Base-by-base conservation (phyloP, 2,329 filamentous ascomycete species). In the Nemania sp. region DNA sequence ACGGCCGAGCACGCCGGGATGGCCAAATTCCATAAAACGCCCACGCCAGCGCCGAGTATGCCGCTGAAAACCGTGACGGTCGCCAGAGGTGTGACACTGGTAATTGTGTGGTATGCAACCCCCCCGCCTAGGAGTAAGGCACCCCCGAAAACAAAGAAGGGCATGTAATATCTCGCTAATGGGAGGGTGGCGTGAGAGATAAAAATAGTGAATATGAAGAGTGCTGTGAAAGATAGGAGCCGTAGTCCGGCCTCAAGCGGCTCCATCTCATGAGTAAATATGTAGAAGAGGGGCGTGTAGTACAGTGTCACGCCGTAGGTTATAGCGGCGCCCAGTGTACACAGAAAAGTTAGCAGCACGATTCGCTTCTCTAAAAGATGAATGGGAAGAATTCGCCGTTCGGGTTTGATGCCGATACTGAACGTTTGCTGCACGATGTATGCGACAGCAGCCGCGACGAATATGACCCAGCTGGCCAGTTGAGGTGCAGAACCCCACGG, bases 221-320 rank as follows among this genome's bases (percentile, higher is more conserved):
- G 56, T 18, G 59, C 61, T 9, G 68, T 68, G 10, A 65, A 62
- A 15, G 77, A 79, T 1, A 81, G 69, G 0, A 81, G 68, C 17
- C 77, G 73, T 4, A 79, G 71, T 1, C 74, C 78, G 4, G 78
- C 75, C 47, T 74, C 65, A 17, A 80, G 68, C 0, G 77, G 73
- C 2, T 60, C 68, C 54, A 82, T 80, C 5, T 74, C 73, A 11
- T 72, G 72, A 1, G 75, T 76, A 66, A 83, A 84, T 55, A 79
- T 77, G 71, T 83, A 83, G 69, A 77, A 83, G 7, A 84, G 68
- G 0, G 82, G 82, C 29, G 83, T 78, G 68, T 80, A 84, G 69
- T 83, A 85, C 7, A 79, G 71, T 0, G 73, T 52, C 43, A 79
- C 73, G 52, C 77, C 78, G 42, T 76, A 65, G 3, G 67, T 68